Percentiles rank a stretch among this genome's conserved stretches.
Conservation (phyloP, 1,139 yeast genomes). For the Pichia sp. region DNA sequence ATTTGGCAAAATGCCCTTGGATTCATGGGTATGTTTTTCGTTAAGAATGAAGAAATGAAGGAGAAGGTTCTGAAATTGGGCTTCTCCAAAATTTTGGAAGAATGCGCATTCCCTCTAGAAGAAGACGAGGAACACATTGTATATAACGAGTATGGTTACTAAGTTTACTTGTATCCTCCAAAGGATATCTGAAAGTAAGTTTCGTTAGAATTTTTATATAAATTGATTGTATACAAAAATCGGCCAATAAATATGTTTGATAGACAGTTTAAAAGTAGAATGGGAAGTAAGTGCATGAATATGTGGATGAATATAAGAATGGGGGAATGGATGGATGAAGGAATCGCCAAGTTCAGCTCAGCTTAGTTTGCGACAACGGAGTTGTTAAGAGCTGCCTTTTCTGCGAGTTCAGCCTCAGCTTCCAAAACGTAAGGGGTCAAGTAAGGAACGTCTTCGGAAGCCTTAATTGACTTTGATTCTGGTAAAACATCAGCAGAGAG, state of each 20-base stretch:
- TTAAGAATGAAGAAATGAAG: conserved; percentile 54
- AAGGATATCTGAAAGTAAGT: background rate
- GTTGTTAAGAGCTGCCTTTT: conserved; percentile 84
- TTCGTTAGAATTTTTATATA: background rate
- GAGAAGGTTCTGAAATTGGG: conserved; percentile 36
- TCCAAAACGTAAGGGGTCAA: conserved; percentile 85
- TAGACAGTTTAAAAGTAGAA: background rate
- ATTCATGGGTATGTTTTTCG: conserved; percentile 67
- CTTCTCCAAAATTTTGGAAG: conserved; percentile 41
- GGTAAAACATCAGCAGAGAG: conserved; percentile 84
- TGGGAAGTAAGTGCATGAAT: background rate
- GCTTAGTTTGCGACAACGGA: conserved; percentile 33
- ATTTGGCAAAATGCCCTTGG: conserved; percentile 70
- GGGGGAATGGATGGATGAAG: too few species aligned
- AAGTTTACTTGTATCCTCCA: background rate
- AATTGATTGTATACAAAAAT: background rate
- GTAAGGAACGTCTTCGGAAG: conserved; percentile 81
- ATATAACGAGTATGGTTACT: conserved; percentile 41
- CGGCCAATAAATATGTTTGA: background rate
- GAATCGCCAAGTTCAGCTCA: background rate
- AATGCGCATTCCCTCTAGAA: conserved; percentile 55
- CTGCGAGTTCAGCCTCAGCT: conserved; percentile 88
- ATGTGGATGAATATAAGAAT: too few species aligned
- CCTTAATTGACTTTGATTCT: conserved; percentile 64
- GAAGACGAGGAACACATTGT: conserved; percentile 35